A percentile compares a stretch with the other conserved stretches of the same genome.
Evolutionary conservation across 176 grass and related monocot genomes (phyloP).

Genomic region (Oryza officinalis): DNA sequence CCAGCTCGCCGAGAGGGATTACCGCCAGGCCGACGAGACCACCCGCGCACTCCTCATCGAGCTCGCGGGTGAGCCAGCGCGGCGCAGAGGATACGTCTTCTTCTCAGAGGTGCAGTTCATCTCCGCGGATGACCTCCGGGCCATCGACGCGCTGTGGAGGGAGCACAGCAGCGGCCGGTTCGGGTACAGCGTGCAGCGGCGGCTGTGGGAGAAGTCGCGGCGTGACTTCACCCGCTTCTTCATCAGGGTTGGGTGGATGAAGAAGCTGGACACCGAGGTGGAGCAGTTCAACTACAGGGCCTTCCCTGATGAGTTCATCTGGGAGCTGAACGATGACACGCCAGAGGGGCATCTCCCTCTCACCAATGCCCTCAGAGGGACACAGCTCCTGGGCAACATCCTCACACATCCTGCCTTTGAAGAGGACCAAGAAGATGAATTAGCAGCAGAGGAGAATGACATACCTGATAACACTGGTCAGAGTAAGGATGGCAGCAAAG

Average conservation of each 20-base stretch:
- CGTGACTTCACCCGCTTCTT: constrained; percentile 89
- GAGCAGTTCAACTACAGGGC: constrained; percentile 87
- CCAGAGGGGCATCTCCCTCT: constrained; percentile 89
- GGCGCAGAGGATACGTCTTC: constrained; percentile 91
- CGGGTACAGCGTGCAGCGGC: constrained; percentile 83
- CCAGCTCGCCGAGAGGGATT: constrained; percentile 56
- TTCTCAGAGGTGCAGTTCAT: constrained; percentile 96
- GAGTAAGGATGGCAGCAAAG: constrained; percentile 45
- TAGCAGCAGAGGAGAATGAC: constrained; percentile 23
- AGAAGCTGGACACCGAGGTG: constrained; percentile 90
- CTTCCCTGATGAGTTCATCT: constrained; percentile 85
- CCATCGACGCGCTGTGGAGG: constrained; percentile 80
- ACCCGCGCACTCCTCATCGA: constrained; percentile 77
- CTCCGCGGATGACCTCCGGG: constrained; percentile 46
- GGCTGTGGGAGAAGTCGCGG: constrained; percentile 74
- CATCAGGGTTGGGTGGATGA: constrained; percentile 92
- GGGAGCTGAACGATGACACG: constrained; percentile 81
- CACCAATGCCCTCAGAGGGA: constrained; percentile 93
- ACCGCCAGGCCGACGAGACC: constrained; percentile 78
- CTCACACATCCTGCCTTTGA: constrained; percentile 79
- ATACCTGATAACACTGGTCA: constrained; percentile 16
- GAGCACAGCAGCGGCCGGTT: constrained; percentile 71
- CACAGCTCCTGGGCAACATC: constrained; percentile 73
- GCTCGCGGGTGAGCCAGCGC: constrained; percentile 75
- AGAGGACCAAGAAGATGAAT: constrained; percentile 37